Evolutionary conservation across 2,329 filamentous ascomycete genomes (phyloP).

Genomic region (Coniella vitis): DNA sequence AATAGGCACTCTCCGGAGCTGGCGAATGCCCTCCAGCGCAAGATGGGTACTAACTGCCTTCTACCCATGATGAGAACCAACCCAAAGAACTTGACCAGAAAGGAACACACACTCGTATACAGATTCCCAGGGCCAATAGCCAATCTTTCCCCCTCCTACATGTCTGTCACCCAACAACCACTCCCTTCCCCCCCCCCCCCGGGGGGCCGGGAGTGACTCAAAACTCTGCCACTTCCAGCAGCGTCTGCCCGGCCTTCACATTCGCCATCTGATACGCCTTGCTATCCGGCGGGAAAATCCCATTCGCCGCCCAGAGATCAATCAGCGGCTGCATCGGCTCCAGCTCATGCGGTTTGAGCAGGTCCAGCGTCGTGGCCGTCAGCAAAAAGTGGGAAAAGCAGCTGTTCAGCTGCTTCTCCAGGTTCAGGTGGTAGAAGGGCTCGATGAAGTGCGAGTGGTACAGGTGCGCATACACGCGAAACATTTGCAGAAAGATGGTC

Average conservation of each 20-base stretch:
- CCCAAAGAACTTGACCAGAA: no score
- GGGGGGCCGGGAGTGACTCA: no score
- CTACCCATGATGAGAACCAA: no score
- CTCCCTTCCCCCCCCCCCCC: no score
- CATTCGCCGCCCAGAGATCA: slow-evolving; percentile 71
- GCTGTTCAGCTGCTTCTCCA: slow-evolving; percentile 63
- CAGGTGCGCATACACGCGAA: slow-evolving; percentile 82
- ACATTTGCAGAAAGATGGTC: slow-evolving; percentile 81
- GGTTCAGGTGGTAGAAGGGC: slow-evolving; percentile 64
- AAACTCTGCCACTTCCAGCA: slow-evolving; percentile 27
- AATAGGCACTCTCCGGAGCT: no score
- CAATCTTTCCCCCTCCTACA: no score
- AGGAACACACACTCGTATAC: no score
- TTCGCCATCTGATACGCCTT: slow-evolving; percentile 47
- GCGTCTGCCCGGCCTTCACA: slow-evolving; percentile 37
- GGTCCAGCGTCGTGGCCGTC: slow-evolving; percentile 59
- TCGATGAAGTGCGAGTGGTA: slow-evolving; percentile 79
- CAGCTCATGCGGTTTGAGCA: slow-evolving; percentile 69
- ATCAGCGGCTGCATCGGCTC: slow-evolving; percentile 80
- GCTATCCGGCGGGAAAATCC: slow-evolving; percentile 61
- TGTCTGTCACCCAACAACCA: no score
- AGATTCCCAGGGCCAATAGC: no score
- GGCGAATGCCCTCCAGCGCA: no score
- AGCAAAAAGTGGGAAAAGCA: slow-evolving; percentile 67
- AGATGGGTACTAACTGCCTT: no score